Evolutionary conservation across 495 filamentous ascomycete species (phyloP), one percentile per base, ranked within the genome.

Genomic region (Hyaloscypha hepaticicola): DNA sequence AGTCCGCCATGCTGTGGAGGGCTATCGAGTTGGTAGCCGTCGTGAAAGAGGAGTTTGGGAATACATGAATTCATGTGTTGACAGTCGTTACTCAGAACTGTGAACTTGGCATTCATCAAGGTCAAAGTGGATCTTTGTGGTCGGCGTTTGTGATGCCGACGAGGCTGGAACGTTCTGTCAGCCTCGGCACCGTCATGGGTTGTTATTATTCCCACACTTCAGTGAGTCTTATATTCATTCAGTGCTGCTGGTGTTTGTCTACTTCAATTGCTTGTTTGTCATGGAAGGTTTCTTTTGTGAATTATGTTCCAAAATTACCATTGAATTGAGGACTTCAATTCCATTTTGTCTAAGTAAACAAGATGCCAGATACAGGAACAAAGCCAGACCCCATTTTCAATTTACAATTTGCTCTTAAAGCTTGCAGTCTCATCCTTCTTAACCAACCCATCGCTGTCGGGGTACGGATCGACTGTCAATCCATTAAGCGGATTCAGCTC

Each of bases 401-500:
- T 53, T 64, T 72, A 83, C 66, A 83, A 67, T 67, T 81, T 82
- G 69, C 79, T 81, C 71, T 75, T 79, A 28, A 78, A 70, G 51
- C 67, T 66, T 8, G 53, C 53, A 2, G 51, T 68, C 26, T 68
- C 66, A 56, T 81, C 78, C 65, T 81, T 86, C 80, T 85, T 86
- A 58, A 89, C 78, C 60, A 88, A 71, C 19, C 80, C 79, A 59
- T 75, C 76, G 45, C 81, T 85, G 71, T 86, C 82, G 29, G 87
- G 87, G 68, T 89, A 89, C 8, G 87, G 87, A 73, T 90, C 86
- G 59, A 89, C 80, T 12, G 83, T 82, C 61, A 89, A 73, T 31
- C 81, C 80, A 70, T 90, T 90, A 58, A 89, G 76, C 28, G 87
- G 87, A 73, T 90, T 90, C 73, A 87, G 74, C 75, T 87, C 78